These are phyloP conservation scores for Cairneyella variabilis DNA, from an alignment of 495 filamentous ascomycete genomes.

Conservation along the genomic window DNA sequence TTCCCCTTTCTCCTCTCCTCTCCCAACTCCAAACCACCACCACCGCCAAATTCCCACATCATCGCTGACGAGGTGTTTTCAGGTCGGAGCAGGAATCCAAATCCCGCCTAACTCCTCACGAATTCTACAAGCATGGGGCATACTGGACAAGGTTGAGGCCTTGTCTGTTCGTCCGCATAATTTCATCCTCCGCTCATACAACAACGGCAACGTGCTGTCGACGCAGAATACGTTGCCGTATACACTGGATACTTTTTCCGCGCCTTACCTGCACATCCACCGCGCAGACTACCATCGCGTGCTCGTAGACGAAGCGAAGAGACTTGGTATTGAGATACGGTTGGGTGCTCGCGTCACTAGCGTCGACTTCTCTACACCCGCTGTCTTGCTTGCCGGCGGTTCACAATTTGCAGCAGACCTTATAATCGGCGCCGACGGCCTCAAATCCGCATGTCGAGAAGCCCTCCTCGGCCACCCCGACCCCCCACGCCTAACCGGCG, in stretches of 20 bases:
- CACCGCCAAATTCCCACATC: no score
- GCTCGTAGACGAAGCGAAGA: constrained; percentile 44
- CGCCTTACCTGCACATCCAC: constrained; percentile 53
- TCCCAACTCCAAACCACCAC: no score
- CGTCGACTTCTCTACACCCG: constrained; percentile 28
- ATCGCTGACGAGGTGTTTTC: no score
- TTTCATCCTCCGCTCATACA: constrained; percentile 37
- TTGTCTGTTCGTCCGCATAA: constrained; percentile 32
- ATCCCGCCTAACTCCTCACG: constrained; percentile 50
- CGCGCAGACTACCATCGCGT: constrained; percentile 53
- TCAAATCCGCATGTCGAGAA: constrained; percentile 48
- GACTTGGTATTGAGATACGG: constrained; percentile 46
- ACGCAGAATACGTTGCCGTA: constrained; percentile 37
- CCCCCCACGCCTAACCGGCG: constrained; percentile 53
- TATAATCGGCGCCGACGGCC: constrained; percentile 54
- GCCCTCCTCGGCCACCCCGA: constrained; percentile 37
- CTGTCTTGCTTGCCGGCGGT: constrained; percentile 30
- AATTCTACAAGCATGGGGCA: constrained; percentile 40
- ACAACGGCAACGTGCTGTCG: constrained; percentile 35
- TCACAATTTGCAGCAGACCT: constrained; percentile 41
- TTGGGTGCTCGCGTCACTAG: constrained; percentile 37
- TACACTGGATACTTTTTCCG: constrained; percentile 38
- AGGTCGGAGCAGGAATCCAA: constrained; percentile 57
- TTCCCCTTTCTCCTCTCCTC: no score
- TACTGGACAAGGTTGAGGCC: constrained; percentile 28